Conservation (phyloP, 2,329 filamentous ascomycete genomes). For the Sordariomycetes sp. region DNA sequence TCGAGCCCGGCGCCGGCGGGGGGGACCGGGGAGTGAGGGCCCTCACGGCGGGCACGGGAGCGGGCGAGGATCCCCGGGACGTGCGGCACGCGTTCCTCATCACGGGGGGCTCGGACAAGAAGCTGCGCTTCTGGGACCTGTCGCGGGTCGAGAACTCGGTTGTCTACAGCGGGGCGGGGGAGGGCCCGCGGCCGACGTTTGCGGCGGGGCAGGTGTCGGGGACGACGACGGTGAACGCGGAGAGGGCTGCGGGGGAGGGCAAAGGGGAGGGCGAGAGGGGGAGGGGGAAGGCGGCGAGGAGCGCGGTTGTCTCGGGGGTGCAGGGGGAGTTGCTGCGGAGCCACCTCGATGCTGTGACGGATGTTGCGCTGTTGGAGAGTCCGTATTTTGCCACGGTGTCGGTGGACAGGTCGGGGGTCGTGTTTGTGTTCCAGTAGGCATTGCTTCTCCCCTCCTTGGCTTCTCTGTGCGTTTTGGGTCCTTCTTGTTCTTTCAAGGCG, state of each 20-base stretch:
- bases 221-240: conserved; percentile 52
- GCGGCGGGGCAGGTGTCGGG: conserved; percentile 48
- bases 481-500: background rate
- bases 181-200: conserved; percentile 61
- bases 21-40: conserved; percentile 60
- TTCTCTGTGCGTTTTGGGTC: background rate
- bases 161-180: conserved; percentile 65
- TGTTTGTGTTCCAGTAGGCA: conserved; percentile 60
- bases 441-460: background rate
- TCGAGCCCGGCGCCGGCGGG: conserved; percentile 38
- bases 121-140: conserved; percentile 89
- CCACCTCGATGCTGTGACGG: conserved; percentile 77
- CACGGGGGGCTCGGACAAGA: conserved; percentile 79
- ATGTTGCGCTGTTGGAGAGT: conserved; percentile 75
- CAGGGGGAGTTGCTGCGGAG: conserved; percentile 77
- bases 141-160: conserved; percentile 62
- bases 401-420: conserved; percentile 75
- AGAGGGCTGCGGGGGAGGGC: conserved; percentile 34
- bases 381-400: conserved; percentile 91
- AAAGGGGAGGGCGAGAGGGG: conserved; percentile 3
- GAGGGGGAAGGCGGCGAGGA: conserved; percentile 3
- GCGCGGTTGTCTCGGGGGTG: conserved; percentile 72
- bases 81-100: conserved; percentile 72
- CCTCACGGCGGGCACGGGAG: conserved; percentile 61
- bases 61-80: conserved; percentile 57